Base-by-base conservation (phyloP, 129 eudicot species). In the Smallanthus sonchifolius region DNA sequence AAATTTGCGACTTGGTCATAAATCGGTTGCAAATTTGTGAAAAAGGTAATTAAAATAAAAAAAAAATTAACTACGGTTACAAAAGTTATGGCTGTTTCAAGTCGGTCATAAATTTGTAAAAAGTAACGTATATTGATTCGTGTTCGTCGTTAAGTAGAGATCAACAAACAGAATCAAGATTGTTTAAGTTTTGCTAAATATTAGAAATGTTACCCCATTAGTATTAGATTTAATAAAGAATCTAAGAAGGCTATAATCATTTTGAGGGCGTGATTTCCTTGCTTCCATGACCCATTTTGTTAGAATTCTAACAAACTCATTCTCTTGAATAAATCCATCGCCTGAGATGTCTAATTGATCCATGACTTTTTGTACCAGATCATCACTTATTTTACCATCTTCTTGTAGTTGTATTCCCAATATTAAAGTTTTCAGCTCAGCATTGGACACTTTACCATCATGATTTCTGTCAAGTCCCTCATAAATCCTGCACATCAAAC, bases 391-490 rank as follows among this genome's bases (percentile, higher is more conserved):
- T 28, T 67, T 49, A 24, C 81, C 87, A 24, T 76, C 83, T 40
- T 65, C 84, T 55, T 89, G 86, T 64, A 86, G 15, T 13, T 74
- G 79, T 45, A 86, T 66, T 66, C 96, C 92, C 17, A 84, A 6
- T 38, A 89, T 39, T 20, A 89, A 67, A 52, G 75, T 81, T 64
- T 81, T 89, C 34, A 89, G 65, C 72, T 89, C 96, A 0, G 77
- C 17, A 24, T 70, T 74, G 28, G 92, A 84, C 61, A 89, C 79
- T 34, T 70, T 65, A 10, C 74, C 63, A 69, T 78, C 85, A 3
- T 61, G 66, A 71, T 86, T 49, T 73, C 57, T 39, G 61, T 89
- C 96, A 44, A 89, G 74, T 69, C 68, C 75, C 30, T 78, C 35
- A 63, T 84, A 89, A 36, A 89, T 65, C 82, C 96, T 89, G 83